Conservation (phyloP, 495 filamentous ascomycete genomes). For the Trichoderma gamsii region DNA sequence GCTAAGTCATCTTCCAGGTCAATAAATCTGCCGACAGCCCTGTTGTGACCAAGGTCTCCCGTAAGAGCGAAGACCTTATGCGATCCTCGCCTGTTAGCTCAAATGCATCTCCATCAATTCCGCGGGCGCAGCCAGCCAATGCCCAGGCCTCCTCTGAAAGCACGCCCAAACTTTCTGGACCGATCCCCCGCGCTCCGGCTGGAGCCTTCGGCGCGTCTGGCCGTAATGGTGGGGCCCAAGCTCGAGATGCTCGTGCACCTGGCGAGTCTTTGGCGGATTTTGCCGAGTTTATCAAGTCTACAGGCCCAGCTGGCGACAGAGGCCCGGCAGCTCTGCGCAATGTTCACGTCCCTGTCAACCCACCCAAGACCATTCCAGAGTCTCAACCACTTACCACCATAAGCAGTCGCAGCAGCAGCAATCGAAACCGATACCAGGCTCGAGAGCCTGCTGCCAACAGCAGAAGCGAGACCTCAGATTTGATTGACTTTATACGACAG, state of each 20-base stretch:
- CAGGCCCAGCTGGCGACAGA: slow-evolving; percentile 54
- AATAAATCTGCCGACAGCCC: slow-evolving; percentile 32
- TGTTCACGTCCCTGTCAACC: slow-evolving; percentile 20
- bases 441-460: slow-evolving; percentile 59
- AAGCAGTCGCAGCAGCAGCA: slow-evolving; percentile 15
- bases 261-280: slow-evolving; percentile 66
- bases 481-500: slow-evolving; percentile 91
- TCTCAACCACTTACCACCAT: slow-evolving; percentile 25
- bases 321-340: slow-evolving; percentile 22
- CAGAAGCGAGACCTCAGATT: slow-evolving; percentile 65
- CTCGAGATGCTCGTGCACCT: slow-evolving; percentile 61
- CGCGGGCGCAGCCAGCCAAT: slow-evolving; percentile 25
- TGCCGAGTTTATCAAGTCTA: slow-evolving; percentile 78
- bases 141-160: slow-evolving; percentile 39
- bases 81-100: background rate
- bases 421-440: slow-evolving; percentile 55
- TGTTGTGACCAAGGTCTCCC: slow-evolving; percentile 26
- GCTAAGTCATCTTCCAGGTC: slow-evolving; percentile 31
- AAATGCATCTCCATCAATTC: background rate
- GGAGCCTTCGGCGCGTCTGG: slow-evolving; percentile 29
- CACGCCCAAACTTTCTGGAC: slow-evolving; percentile 31
- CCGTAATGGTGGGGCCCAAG: slow-evolving; percentile 38
- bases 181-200: slow-evolving; percentile 26
- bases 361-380: slow-evolving; percentile 27
- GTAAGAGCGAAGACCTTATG: slow-evolving; percentile 37